These are phyloP conservation scores for Flaveria bidentis DNA, from an alignment of 129 eudicot genomes.

Conservation along the genomic window DNA sequence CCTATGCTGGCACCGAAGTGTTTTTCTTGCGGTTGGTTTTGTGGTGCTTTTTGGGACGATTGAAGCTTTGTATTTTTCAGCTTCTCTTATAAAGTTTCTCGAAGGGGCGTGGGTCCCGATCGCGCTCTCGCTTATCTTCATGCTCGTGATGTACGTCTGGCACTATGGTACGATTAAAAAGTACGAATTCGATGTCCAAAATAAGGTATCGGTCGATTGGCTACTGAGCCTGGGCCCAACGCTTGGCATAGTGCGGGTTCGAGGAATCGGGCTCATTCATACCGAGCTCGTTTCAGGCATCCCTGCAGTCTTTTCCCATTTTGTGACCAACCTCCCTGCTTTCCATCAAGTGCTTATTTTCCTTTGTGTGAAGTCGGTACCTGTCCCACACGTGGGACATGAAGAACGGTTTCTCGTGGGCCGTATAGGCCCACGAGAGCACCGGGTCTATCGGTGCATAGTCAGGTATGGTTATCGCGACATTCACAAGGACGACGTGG, in stretches of 20 bases:
- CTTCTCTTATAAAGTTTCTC: slow-evolving; percentile 84
- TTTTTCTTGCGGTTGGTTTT: slow-evolving; percentile 61
- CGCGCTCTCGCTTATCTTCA: slow-evolving; percentile 67
- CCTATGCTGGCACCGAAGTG: slow-evolving; percentile 77
- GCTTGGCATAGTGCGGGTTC: slow-evolving; percentile 84
- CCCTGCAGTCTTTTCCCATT: slow-evolving; percentile 93
- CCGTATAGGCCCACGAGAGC: slow-evolving; percentile 78
- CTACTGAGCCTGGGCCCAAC: slow-evolving; percentile 79
- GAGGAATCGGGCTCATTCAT: slow-evolving; percentile 90
- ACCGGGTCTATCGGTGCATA: slow-evolving; percentile 75
- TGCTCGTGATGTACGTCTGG: slow-evolving; percentile 80
- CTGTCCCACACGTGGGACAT: slow-evolving; percentile 73
- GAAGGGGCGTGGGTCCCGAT: slow-evolving; percentile 99
- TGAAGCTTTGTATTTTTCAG: slow-evolving; percentile 85
- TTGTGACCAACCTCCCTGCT: slow-evolving; percentile 94
- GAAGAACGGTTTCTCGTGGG: slow-evolving; percentile 94
- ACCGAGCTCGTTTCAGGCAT: slow-evolving; percentile 92
- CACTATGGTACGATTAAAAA: slow-evolving; percentile 79
- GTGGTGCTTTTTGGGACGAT: slow-evolving; percentile 75
- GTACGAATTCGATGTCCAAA: slow-evolving; percentile 88
- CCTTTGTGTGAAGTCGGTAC: slow-evolving; percentile 84
- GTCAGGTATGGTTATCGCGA: slow-evolving; percentile 96
- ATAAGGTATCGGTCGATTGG: slow-evolving; percentile 94
- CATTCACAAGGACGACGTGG: slow-evolving; percentile 77
- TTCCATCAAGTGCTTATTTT: slow-evolving; percentile 88